phyloP scores from a whole-genome alignment of 495 filamentous ascomycete genomes.

The Penicillium odoratum region DNA sequence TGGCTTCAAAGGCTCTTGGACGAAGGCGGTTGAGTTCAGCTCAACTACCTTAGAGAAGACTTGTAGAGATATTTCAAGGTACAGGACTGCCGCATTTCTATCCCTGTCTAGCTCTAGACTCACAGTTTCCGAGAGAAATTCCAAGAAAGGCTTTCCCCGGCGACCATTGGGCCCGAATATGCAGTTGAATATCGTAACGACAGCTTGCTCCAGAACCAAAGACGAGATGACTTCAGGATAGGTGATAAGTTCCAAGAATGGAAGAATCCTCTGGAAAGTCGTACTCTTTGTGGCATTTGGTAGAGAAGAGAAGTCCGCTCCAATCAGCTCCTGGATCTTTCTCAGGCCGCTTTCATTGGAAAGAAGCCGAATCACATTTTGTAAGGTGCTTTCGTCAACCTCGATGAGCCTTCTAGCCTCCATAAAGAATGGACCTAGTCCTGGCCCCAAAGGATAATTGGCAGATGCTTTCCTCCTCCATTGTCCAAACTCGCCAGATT shows the following conservation, averaged over 20 bases:
- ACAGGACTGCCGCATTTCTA: neutral
- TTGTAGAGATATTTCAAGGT: conserved; percentile 16
- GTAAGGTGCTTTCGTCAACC: conserved; percentile 21
- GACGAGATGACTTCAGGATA: conserved; percentile 53
- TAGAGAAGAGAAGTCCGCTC: conserved; percentile 23
- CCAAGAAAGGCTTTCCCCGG: neutral
- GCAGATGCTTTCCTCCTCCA: neutral
- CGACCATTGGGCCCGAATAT: conserved; percentile 51
- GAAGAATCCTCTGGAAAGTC: conserved; percentile 40
- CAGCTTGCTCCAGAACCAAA: conserved; percentile 51
- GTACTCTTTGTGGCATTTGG: conserved; percentile 17
- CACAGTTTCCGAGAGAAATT: neutral
- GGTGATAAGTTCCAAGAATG: conserved; percentile 54
- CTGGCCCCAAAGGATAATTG: neutral
- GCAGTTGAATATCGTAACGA: conserved; percentile 58
- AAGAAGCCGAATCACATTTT: conserved; percentile 32
- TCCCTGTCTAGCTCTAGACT: neutral
- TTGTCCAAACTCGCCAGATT: neutral
- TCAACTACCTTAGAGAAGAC: conserved; percentile 31
- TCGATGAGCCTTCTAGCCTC: conserved; percentile 26
- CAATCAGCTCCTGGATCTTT: conserved; percentile 27
- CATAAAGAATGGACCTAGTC: conserved; percentile 18
- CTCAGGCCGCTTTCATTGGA: conserved; percentile 29
- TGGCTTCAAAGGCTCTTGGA: conserved; percentile 20
- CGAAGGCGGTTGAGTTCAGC: conserved; percentile 31